Evolutionary conservation across 306 rosid genomes (phyloP).

Genomic region (Castanopsis chinensis): DNA sequence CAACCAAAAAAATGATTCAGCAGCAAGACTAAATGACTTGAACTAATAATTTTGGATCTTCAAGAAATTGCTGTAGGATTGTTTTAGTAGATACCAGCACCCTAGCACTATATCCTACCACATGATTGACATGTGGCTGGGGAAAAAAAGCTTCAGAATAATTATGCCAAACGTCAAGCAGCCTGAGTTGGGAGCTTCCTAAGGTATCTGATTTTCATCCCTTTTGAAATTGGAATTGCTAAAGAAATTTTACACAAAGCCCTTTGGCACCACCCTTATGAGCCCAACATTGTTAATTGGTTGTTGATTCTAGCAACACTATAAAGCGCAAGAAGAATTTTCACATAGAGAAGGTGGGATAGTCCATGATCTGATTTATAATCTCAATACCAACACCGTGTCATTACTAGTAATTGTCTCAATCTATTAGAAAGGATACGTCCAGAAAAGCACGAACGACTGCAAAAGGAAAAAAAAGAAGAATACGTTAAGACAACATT

Average conservation of each 20-base stretch:
- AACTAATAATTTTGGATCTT: background rate
- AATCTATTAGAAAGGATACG: constrained; percentile 66
- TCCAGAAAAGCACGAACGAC: constrained; percentile 98
- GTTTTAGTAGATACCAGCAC: constrained; percentile 10
- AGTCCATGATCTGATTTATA: background rate
- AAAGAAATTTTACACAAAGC: background rate
- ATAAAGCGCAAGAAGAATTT: background rate
- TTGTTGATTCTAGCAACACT: background rate
- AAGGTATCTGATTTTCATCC: no score
- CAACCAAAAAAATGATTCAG: background rate
- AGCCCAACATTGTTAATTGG: background rate
- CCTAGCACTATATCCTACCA: background rate
- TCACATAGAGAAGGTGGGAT: background rate
- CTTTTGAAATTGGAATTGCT: background rate
- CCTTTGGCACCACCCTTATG: background rate
- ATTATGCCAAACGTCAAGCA: background rate
- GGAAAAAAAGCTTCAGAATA: background rate
- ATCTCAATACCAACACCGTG: background rate
- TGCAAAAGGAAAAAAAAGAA: constrained; percentile 45
- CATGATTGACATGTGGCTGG: background rate
- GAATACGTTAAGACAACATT: background rate
- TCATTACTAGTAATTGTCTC: background rate
- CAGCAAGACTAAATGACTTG: background rate
- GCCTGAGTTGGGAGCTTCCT: background rate
- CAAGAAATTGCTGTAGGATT: background rate